phyloP scores from a whole-genome alignment of 2,329 filamentous ascomycete species.

The Ascochyta pisi region DNA sequence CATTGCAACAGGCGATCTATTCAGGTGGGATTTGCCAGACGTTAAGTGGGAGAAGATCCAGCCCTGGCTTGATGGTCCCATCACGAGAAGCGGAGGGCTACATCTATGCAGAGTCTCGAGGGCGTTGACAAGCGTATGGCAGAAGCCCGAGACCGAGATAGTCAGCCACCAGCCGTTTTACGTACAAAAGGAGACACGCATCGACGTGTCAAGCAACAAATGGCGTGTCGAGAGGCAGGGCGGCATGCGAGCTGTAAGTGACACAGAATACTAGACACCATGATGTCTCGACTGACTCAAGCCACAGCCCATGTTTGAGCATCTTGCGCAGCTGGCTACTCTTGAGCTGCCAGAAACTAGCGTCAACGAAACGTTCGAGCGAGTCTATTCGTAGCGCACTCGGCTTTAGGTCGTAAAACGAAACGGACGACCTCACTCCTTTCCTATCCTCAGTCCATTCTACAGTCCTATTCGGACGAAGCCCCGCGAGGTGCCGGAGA shows the following conservation, averaged over 20 bases:
- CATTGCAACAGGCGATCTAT: constrained; percentile 27
- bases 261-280: background rate
- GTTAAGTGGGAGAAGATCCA: constrained; percentile 32
- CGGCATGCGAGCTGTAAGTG: constrained; percentile 27
- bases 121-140: constrained; percentile 23
- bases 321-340: constrained; percentile 16
- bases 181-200: constrained; percentile 32
- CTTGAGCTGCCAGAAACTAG: constrained; percentile 9
- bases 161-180: constrained; percentile 24
- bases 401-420: background rate
- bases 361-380: constrained; percentile 24
- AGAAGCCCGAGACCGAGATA: constrained; percentile 4
- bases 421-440: background rate
- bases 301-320: constrained; percentile 17
- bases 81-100: constrained; percentile 10
- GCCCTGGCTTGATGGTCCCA: constrained; percentile 35
- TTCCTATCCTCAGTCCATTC: background rate
- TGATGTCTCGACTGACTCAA: background rate
- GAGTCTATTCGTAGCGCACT: constrained; percentile 14
- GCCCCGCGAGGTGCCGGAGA: constrained; percentile 16
- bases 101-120: constrained; percentile 28
- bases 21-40: constrained; percentile 39
- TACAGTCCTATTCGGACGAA: background rate
- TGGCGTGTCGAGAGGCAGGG: constrained; percentile 29
- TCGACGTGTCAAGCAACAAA: background rate